A percentile compares a stretch with the other conserved stretches of the same genome.
phyloP scores from a whole-genome alignment of 139 green algal genomes.

The Micractinium conductrix region DNA sequence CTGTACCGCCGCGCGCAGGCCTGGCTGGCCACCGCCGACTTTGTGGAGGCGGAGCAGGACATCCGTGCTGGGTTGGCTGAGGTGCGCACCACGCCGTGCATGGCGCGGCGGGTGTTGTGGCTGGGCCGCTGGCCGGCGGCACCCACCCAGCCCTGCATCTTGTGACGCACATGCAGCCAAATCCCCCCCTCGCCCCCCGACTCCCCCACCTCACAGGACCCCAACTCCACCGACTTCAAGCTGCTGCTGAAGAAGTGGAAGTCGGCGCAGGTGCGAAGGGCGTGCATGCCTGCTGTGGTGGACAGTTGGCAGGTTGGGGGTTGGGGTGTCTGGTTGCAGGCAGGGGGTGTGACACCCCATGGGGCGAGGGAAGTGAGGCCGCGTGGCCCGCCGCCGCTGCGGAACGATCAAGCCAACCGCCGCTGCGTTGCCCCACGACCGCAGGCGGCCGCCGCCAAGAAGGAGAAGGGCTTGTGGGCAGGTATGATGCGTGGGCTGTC shows the following conservation, averaged over 20 bases:
- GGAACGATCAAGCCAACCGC: no score
- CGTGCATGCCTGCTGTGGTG: no score
- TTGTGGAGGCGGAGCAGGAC: conserved; percentile 82
- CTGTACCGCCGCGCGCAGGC: conserved; percentile 91
- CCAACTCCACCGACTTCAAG: conserved; percentile 42
- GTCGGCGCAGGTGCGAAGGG: no score
- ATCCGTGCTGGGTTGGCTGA: conserved; percentile 57
- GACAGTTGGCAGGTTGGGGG: no score
- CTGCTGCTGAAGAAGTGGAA: conserved; percentile 35
- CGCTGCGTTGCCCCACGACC: no score
- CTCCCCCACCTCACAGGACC: neutral
- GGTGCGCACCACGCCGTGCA: no score
- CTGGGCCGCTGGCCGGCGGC: neutral
- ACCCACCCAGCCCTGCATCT: neutral
- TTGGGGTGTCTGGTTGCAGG: no score
- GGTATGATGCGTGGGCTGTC: conserved; percentile 28
- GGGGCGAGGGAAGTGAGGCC: no score
- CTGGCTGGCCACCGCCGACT: conserved; percentile 64
- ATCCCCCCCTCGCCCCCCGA: no score
- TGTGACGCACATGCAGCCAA: no score
- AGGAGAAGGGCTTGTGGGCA: conserved; percentile 1
- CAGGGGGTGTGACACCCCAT: no score
- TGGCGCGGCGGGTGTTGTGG: neutral
- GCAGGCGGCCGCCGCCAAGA: conserved; percentile 35
- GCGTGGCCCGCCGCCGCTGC: no score